Base-by-base conservation (phyloP, 2,329 filamentous ascomycete species). In the Colletotrichum navitas region DNA sequence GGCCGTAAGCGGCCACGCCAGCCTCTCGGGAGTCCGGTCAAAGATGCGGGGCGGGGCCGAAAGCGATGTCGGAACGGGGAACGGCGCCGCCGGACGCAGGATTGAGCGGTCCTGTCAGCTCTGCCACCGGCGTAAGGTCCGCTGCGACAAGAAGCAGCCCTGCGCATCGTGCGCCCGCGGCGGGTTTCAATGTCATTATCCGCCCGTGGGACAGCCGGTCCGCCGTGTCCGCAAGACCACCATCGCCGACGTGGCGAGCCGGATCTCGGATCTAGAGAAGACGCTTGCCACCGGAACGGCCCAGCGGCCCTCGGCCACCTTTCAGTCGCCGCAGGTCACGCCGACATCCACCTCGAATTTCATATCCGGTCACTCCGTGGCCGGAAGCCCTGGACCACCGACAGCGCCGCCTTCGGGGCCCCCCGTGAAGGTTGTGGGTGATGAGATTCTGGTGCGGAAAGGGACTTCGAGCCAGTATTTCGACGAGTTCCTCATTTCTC, bases 401-500 rank as follows among this genome's bases (percentile, higher is more conserved):
- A 62, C 62, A 2, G 32, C 61, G 24, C 34, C 61, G 3, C 12
- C 61, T 11, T 52, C 58, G 4, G 58, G 18, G 3, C 10, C 67
- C 16, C n/a, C 43, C 8, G 60, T 51, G 21, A 61, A 60, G 61
- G 24, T 45, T 56, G 51, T 14, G 18, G 61, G 61, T 7, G 69
- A 78, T 4, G 77, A 79, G 52, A 71, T 82, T 10, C 63, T 82
- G 41, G 63, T 82, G 0, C 75, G 76, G 6, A 80, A 80, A 39
- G 80, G 80, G 0, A 76, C 75, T 7, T 74, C 76, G 2, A 81
- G 77, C 39, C 79, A 81, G 52, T 82, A 81, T 49, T 80, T 81
- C n/a, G 81, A 82, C 63, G 80, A 82, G 70, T 75, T 80, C 8
- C 68, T 82, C 14, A 74, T 82, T 1, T 81, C 80, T 2, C 75